A percentile compares a stretch with the other conserved stretches of the same genome.
phyloP scores from a whole-genome alignment of 75 land plant species.

The Chamaecyparis obtusa region DNA sequence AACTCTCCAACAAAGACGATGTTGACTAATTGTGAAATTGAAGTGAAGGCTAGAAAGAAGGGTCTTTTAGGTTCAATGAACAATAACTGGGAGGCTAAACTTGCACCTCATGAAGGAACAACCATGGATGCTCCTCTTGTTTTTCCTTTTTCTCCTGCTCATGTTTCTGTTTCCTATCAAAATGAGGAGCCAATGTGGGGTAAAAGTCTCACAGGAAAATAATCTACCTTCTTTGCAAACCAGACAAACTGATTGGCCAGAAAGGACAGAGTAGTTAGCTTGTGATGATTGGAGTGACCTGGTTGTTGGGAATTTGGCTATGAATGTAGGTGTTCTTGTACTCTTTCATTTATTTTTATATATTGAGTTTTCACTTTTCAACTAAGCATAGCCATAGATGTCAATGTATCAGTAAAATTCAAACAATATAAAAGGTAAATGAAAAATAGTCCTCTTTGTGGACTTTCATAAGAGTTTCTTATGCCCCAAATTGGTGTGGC shows the following conservation, averaged over 20 bases:
- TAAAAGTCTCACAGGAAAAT: neutral
- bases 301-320: neutral
- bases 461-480: neutral
- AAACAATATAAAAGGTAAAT: neutral
- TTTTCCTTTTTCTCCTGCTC: neutral
- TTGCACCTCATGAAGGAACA: slow-evolving; percentile 2
- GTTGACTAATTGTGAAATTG: neutral
- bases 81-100: neutral
- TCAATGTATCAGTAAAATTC: neutral
- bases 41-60: neutral
- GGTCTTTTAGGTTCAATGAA: neutral
- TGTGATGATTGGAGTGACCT: slow-evolving; percentile 3
- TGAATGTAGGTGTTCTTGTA: neutral
- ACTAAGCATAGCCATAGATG: neutral
- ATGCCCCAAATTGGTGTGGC: neutral
- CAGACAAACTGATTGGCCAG: neutral
- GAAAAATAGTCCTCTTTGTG: neutral
- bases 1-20: no score
- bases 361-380: neutral
- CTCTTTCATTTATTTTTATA: neutral
- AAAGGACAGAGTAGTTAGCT: neutral
- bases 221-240: neutral
- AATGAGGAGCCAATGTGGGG: neutral
- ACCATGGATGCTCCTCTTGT: neutral
- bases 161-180: neutral